phyloP scores from a whole-genome alignment of 2,329 filamentous ascomycete species.

The Cladosporium sp. region DNA sequence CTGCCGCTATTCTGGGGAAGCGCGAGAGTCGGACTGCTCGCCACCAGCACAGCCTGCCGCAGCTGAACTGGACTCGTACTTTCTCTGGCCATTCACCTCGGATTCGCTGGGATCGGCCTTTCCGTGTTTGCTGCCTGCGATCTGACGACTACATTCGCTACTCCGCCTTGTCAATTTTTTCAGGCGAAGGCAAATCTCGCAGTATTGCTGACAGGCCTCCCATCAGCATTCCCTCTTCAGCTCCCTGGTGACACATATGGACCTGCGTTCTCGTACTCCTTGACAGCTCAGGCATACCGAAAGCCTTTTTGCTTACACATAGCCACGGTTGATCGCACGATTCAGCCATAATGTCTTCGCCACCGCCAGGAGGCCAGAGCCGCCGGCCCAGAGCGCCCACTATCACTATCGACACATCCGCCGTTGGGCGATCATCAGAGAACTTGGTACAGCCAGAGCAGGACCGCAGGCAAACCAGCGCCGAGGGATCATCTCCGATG shows the following conservation, averaged over 20 bases:
- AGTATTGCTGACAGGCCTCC: constrained; percentile 1
- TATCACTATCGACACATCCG: constrained; percentile 49
- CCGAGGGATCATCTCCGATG: constrained; percentile 20
- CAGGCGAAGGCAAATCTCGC: not conserved
- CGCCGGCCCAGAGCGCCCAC: constrained; percentile 38
- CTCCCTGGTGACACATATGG: constrained; percentile 1
- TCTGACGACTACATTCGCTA: not conserved
- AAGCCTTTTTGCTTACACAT: not conserved
- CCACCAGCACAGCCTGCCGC: no score
- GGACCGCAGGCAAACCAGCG: constrained; percentile 10
- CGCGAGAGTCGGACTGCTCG: no score
- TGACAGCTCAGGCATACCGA: not conserved
- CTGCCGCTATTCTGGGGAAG: no score
- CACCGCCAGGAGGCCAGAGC: not conserved
- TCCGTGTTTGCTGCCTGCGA: not conserved
- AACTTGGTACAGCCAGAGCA: constrained; percentile 11
- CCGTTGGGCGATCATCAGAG: constrained; percentile 29
- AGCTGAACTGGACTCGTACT: not conserved
- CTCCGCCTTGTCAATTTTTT: constrained; percentile 1
- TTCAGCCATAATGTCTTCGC: not conserved
- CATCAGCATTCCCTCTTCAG: not conserved
- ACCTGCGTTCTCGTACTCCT: not conserved
- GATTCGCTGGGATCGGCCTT: not conserved
- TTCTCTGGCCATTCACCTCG: not conserved
- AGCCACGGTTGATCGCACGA: not conserved